A percentile compares a stretch with the other conserved stretches of the same genome.
Evolutionary conservation across 2,329 filamentous ascomycete species (phyloP).

Genomic region (Chaetomium sp.): DNA sequence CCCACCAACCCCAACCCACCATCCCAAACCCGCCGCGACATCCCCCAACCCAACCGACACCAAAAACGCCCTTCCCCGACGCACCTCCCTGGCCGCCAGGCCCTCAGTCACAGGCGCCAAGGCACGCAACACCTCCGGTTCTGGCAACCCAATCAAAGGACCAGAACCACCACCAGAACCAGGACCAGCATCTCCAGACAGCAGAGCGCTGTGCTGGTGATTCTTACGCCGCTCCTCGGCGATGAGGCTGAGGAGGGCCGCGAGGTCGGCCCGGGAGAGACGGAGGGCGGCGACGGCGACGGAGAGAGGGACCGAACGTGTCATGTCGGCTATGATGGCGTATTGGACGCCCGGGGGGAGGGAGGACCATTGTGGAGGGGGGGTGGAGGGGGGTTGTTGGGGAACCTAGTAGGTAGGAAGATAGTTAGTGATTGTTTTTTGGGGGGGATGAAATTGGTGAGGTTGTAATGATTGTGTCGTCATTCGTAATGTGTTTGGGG

Average conservation of each 20-base stretch:
- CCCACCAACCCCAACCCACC: too few species aligned
- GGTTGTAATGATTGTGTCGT: too few species aligned
- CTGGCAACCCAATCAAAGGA: neutral
- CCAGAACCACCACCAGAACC: neutral
- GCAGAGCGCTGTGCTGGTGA: neutral
- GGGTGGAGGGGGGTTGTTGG: too few species aligned
- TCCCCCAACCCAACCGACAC: constrained; percentile 7
- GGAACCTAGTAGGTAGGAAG: too few species aligned
- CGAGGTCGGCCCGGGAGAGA: constrained; percentile 14
- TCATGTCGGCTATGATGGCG: constrained; percentile 20
- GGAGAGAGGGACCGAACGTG: constrained; percentile 11
- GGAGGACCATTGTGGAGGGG: constrained; percentile 14
- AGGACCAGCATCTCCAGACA: neutral
- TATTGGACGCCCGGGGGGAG: constrained; percentile 22
- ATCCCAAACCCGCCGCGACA: constrained; percentile 7
- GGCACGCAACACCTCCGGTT: neutral
- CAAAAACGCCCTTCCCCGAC: constrained; percentile 12
- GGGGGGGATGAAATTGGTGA: too few species aligned
- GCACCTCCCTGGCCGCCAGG: constrained; percentile 9
- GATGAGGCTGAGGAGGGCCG: constrained; percentile 15
- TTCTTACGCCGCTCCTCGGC: constrained; percentile 10
- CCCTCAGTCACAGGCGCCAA: constrained; percentile 8
- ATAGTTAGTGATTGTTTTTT: too few species aligned
- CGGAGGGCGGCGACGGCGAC: constrained; percentile 6
- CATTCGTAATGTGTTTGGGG: too few species aligned